A percentile compares a stretch with the other conserved stretches of the same genome.
These are phyloP conservation scores for Globisporangium carolinianum DNA, from an alignment of 352 stramenopile genomes.

Conservation along the genomic window DNA sequence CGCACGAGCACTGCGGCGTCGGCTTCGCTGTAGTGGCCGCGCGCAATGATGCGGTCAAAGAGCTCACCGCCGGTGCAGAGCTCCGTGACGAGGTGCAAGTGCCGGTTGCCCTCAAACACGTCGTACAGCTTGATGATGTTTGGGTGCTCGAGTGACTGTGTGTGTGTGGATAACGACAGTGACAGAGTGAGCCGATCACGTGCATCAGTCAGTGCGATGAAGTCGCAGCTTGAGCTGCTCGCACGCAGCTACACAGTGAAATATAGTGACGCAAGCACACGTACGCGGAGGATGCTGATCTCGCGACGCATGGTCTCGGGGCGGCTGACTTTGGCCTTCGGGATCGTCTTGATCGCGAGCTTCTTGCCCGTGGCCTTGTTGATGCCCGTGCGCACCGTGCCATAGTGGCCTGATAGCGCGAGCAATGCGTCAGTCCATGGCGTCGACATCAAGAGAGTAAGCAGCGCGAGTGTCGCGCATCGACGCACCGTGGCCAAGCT, in stretches of 20 bases:
- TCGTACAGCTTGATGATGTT: slow-evolving; percentile 98
- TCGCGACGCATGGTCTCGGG: slow-evolving; percentile 94
- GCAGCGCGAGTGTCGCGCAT: too few species aligned
- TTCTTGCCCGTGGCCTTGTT: slow-evolving; percentile 90
- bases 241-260: too few species aligned
- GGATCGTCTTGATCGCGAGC: slow-evolving; percentile 99
- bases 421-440: too few species aligned
- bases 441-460: too few species aligned
- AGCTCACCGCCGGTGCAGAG: slow-evolving; percentile 96
- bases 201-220: too few species aligned
- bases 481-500: slow-evolving; percentile 58
- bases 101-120: slow-evolving; percentile 95
- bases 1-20: slow-evolving; percentile 93
- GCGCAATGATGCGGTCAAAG: slow-evolving; percentile 90
- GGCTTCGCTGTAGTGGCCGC: slow-evolving; percentile 95
- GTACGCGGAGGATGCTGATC: slow-evolving; percentile 85
- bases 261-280: slow-evolving; percentile 3
- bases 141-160: slow-evolving; percentile 86
- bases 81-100: slow-evolving; percentile 97
- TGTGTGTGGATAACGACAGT: neutral
- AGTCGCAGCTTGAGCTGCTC: too few species aligned
- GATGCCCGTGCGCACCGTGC: slow-evolving; percentile 94
- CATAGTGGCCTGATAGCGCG: slow-evolving; percentile 86
- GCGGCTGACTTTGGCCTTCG: slow-evolving; percentile 94
- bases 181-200: neutral